phyloP scores from a whole-genome alignment of 2,329 filamentous ascomycete species.

The Teratosphaeria gauchensis region DNA sequence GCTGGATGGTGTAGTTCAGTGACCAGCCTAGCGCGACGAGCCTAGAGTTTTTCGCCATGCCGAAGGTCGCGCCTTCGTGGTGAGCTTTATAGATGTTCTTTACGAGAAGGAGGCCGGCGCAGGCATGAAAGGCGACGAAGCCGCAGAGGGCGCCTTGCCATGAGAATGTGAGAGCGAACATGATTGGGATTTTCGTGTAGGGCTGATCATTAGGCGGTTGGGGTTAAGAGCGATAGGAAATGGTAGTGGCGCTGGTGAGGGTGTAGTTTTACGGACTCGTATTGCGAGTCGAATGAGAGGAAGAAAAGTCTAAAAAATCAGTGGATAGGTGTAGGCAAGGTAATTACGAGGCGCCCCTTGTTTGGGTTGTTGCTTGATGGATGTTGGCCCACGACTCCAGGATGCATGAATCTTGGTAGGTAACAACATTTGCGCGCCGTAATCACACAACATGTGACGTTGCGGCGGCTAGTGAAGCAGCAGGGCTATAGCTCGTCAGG shows the following conservation, averaged over 20 bases:
- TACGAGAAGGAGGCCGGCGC: not conserved
- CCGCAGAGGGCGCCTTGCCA: not conserved
- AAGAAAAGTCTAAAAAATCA: not conserved
- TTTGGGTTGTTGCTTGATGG: not conserved
- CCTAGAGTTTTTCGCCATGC: not conserved
- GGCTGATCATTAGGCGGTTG: not conserved
- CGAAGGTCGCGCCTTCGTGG: not conserved
- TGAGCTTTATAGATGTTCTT: not conserved
- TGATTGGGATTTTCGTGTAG: not conserved
- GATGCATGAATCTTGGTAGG: not conserved
- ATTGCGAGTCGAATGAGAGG: not conserved
- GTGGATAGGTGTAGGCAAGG: not conserved
- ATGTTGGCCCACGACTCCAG: not conserved
- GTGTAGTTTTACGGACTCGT: not conserved
- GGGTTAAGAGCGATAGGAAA: not conserved
- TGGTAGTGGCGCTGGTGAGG: not conserved
- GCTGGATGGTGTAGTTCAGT: not conserved
- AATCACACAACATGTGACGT: not conserved
- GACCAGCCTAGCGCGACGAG: not conserved
- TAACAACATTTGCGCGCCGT: not conserved
- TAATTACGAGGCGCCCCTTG: not conserved
- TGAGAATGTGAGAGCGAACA: not conserved
- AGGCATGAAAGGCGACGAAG: not conserved
- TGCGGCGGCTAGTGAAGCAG: not conserved
- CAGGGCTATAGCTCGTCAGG: not conserved